Evolutionary conservation across 768 basidiomycete genomes (phyloP).

Genomic region (Pleurotus pulmonarius): DNA sequence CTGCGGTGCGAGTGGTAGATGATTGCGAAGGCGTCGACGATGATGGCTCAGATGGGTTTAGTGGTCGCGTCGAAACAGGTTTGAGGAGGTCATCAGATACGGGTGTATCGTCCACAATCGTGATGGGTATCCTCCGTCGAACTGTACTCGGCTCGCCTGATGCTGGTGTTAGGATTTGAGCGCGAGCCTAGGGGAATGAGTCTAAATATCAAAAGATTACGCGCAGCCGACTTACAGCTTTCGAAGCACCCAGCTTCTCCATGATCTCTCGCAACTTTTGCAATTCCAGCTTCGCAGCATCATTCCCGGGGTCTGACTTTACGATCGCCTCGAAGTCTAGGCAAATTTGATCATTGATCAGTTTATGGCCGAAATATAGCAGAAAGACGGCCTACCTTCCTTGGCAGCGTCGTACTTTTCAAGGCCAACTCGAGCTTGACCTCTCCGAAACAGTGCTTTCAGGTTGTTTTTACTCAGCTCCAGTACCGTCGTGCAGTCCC

Average conservation of each 20-base stretch:
- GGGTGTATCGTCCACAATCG: constrained; percentile 41
- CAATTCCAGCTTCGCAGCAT: constrained; percentile 60
- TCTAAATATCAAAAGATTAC: background rate
- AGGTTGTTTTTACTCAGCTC: constrained; percentile 53
- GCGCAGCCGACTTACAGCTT: background rate
- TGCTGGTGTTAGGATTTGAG: constrained; percentile 14
- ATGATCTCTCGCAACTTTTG: constrained; percentile 40
- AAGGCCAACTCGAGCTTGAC: constrained; percentile 62
- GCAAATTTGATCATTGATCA: background rate
- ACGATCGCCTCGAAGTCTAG: constrained; percentile 62
- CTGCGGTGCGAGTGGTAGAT: background rate
- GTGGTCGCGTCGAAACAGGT: constrained; percentile 3
- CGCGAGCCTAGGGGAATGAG: constrained; percentile 4
- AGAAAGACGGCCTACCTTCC: constrained; percentile 41
- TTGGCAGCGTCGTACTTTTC: constrained; percentile 55
- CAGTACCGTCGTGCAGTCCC: constrained; percentile 73
- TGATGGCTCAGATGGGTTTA: background rate
- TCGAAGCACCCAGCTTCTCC: constrained; percentile 33
- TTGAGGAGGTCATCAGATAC: constrained; percentile 1
- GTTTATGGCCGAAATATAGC: too few relatives aligned
- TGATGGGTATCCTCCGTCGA: constrained; percentile 60
- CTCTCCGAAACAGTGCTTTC: constrained; percentile 79
- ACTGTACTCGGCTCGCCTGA: too few relatives aligned
- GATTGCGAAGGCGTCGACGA: constrained; percentile 9
- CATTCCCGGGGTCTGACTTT: constrained; percentile 61